Percentiles rank a stretch among this genome's conserved stretches.
These are phyloP conservation scores for Solanum pimpinellifolium DNA, from an alignment of 257 asterid genomes.

Conservation along the genomic window DNA sequence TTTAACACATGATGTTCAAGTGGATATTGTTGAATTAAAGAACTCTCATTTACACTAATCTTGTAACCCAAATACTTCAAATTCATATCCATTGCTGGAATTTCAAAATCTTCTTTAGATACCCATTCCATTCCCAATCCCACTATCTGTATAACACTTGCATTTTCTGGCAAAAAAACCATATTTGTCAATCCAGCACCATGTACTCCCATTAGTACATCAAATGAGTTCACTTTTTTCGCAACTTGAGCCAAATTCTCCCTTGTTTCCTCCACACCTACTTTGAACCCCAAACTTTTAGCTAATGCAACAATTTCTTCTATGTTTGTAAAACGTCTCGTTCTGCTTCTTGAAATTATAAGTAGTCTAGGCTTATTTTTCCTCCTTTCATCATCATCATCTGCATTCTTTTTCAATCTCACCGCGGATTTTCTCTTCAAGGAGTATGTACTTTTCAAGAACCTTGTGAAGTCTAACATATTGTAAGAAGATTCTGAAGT, in stretches of 20 bases:
- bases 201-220: conserved; percentile 56
- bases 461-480: conserved; percentile 24
- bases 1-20: conserved; percentile 6
- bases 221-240: conserved; percentile 28
- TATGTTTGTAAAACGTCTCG: conserved; percentile 22
- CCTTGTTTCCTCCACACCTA: conserved; percentile 10
- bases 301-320: conserved; percentile 17
- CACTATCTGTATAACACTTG: conserved; percentile 41
- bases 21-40: conserved; percentile 21
- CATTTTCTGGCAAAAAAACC: conserved; percentile 53
- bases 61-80: conserved; percentile 36
- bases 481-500: conserved; percentile 9
- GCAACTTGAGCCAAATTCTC: conserved; percentile 6
- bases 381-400: not conserved
- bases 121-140: conserved; percentile 32
- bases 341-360: conserved; percentile 24
- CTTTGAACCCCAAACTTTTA: conserved; percentile 30
- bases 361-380: conserved; percentile 26
- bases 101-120: conserved; percentile 13
- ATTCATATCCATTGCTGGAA: conserved; percentile 34
- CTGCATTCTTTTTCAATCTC: not conserved
- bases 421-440: conserved; percentile 3
- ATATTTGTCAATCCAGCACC: conserved; percentile 75
- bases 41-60: conserved; percentile 38
- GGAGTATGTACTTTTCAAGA: conserved; percentile 24